phyloP scores from a whole-genome alignment of 164 flowering plant genomes.

The Annona squamosa region DNA sequence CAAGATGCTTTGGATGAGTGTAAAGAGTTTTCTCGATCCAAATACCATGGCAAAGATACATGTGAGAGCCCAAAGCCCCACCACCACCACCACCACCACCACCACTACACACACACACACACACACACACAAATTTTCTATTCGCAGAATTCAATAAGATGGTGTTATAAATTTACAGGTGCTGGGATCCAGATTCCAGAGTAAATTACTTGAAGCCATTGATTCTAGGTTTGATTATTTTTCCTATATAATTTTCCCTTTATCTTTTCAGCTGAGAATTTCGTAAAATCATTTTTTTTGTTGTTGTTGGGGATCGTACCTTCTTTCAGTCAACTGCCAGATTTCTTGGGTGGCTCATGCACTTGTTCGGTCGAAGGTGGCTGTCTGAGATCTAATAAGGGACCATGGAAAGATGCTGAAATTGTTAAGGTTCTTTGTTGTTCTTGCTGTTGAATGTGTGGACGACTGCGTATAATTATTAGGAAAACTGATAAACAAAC shows the following conservation, averaged over 20 bases:
- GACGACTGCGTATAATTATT: neutral
- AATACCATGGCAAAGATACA: constrained; percentile 81
- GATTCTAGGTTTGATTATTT: constrained; percentile 53
- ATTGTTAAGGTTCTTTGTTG: constrained; percentile 54
- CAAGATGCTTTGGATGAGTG: constrained; percentile 88
- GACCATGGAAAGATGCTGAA: constrained; percentile 92
- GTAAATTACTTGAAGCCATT: constrained; percentile 61
- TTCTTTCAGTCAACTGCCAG: constrained; percentile 79
- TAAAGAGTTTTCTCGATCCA: constrained; percentile 73
- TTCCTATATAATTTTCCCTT: neutral
- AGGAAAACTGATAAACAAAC: neutral
- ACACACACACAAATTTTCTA: neutral
- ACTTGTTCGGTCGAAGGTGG: constrained; percentile 74
- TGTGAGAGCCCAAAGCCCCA: constrained; percentile 24
- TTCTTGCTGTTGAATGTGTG: neutral
- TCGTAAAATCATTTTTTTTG: neutral
- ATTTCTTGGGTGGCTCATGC: constrained; percentile 93
- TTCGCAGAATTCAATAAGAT: neutral
- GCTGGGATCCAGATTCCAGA: constrained; percentile 57
- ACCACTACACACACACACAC: too few relatives aligned
- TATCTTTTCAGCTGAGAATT: neutral
- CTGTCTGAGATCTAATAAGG: constrained; percentile 77
- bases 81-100: too few relatives aligned
- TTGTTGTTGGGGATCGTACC: neutral
- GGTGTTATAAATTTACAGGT: constrained; percentile 41